phyloP scores from a whole-genome alignment of 495 filamentous ascomycete genomes.

The Aspergillus ostianus region DNA sequence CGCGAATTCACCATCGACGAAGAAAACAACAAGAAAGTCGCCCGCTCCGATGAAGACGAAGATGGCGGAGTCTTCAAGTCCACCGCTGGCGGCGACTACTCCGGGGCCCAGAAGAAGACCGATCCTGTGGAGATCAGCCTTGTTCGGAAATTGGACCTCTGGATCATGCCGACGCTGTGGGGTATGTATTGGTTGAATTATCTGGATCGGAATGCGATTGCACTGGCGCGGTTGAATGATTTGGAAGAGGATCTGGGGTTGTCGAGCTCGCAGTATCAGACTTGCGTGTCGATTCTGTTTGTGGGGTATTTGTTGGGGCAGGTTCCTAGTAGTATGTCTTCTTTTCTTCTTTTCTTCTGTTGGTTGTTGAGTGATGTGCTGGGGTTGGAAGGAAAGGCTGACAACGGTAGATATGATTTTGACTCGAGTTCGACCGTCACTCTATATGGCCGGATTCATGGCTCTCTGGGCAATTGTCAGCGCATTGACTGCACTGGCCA shows the following conservation, averaged over 20 bases:
- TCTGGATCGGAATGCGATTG: constrained; percentile 42
- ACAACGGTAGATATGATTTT: constrained; percentile 52
- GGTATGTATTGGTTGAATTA: constrained; percentile 51
- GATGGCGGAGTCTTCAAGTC: background rate
- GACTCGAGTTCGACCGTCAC: constrained; percentile 33
- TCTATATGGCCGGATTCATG: constrained; percentile 36
- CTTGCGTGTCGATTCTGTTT: constrained; percentile 54
- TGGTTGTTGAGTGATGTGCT: constrained; percentile 19
- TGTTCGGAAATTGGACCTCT: constrained; percentile 47
- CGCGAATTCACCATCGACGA: constrained; percentile 5
- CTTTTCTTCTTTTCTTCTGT: constrained; percentile 18
- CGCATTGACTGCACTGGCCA: constrained; percentile 39
- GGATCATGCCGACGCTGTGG: constrained; percentile 48
- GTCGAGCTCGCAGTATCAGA: constrained; percentile 45
- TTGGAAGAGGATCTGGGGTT: constrained; percentile 43
- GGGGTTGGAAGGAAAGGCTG: too few relatives aligned
- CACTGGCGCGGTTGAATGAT: constrained; percentile 28
- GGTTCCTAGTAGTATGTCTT: constrained; percentile 22
- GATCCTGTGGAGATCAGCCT: constrained; percentile 42
- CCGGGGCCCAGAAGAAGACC: constrained; percentile 39
- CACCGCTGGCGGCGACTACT: constrained; percentile 26
- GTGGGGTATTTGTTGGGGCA: constrained; percentile 38
- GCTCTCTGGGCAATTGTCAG: constrained; percentile 47
- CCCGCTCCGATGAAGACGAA: too few relatives aligned
- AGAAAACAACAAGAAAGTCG: background rate